phyloP scores from a whole-genome alignment of 2,329 filamentous ascomycete genomes.

The Aureobasidium sp. region DNA sequence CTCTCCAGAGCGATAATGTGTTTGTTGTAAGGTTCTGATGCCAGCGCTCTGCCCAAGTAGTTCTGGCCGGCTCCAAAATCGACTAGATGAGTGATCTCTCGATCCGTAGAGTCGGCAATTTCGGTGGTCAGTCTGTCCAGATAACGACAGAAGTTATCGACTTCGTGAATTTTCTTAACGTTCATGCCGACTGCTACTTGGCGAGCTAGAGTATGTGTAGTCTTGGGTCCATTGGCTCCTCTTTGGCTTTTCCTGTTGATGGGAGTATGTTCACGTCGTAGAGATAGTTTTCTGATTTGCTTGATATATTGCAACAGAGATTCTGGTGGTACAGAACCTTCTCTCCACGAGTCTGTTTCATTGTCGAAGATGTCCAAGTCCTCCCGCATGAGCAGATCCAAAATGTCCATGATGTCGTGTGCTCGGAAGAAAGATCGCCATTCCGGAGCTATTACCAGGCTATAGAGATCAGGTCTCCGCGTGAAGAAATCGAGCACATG shows the following conservation, averaged over 20 bases:
- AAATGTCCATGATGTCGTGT: conserved; percentile 62
- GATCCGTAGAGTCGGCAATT: conserved; percentile 36
- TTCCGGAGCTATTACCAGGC: conserved; percentile 62
- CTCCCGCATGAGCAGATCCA: conserved; percentile 74
- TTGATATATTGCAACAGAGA: conserved; percentile 61
- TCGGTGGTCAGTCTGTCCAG: conserved; percentile 57
- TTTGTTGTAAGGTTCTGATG: conserved; percentile 74
- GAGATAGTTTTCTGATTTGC: conserved; percentile 58
- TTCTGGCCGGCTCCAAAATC: conserved; percentile 97
- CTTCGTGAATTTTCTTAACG: conserved; percentile 90
- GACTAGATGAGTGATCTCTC: conserved; percentile 69
- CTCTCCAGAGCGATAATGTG: conserved; percentile 88
- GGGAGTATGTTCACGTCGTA: conserved; percentile 51
- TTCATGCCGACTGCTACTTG: conserved; percentile 86
- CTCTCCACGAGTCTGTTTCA: conserved; percentile 30
- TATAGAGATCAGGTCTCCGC: conserved; percentile 71
- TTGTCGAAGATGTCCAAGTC: conserved; percentile 47
- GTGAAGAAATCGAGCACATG: conserved; percentile 97
- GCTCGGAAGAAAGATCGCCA: conserved; percentile 73
- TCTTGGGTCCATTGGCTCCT: conserved; percentile 13
- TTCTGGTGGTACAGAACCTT: conserved; percentile 40
- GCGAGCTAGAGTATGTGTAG: conserved; percentile 44
- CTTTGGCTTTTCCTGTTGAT: conserved; percentile 12
- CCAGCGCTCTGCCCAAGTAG: conserved; percentile 82
- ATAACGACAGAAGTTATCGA: conserved; percentile 81